Evolutionary conservation across 78 protist genomes (phyloP), one percentile per base, ranked within the genome.

Genomic region (Speleostelium caveatum): DNA sequence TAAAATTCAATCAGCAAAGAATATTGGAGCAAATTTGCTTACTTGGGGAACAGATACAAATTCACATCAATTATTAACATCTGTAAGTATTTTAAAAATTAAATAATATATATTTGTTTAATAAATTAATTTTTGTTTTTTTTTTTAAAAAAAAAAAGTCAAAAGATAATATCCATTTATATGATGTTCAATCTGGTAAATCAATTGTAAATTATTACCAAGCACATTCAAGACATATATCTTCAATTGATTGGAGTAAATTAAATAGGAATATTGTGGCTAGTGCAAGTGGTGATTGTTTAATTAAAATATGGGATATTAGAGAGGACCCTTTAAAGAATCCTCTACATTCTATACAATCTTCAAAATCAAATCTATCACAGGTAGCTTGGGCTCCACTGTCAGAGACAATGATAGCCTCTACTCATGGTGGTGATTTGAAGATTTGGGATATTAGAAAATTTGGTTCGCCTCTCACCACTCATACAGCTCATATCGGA

Each of bases 401-500:
- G 21, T 69, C 77, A 17, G 17, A 26, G 1, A 28, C 72, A 19
- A 71, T 83, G 78, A 32, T 83, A 32, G 79, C 91, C 24, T 56
- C 80, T n/a, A 69, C 91, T 19, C 63, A 83, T 83, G 59, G 30
- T 0, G 59, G 79, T 58, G 91, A 71, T 35, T n/a, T 83, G 36
- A 83, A 69, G 21, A 83, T 83, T 32, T 68, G 71, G 72, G 91
- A 83, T 58, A 69, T 69, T 42, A 56, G 91, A 71, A 83, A 83
- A 83, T 83, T 83, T 69, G 91, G 91, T 59, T 83, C 77, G 59
- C 91, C 91, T 41, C 21, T 83, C 10, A 39, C 69, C 41, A 56
- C 78, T 38, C 28, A 26, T 10, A 68, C 74, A 16, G 66, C 91
- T 55, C 91, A 83, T 69, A 71, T 83, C 39, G 91, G 91, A 2